These are phyloP conservation scores for Beauveria medogensis DNA, from an alignment of 2,329 filamentous ascomycete species.

Conservation along the genomic window DNA sequence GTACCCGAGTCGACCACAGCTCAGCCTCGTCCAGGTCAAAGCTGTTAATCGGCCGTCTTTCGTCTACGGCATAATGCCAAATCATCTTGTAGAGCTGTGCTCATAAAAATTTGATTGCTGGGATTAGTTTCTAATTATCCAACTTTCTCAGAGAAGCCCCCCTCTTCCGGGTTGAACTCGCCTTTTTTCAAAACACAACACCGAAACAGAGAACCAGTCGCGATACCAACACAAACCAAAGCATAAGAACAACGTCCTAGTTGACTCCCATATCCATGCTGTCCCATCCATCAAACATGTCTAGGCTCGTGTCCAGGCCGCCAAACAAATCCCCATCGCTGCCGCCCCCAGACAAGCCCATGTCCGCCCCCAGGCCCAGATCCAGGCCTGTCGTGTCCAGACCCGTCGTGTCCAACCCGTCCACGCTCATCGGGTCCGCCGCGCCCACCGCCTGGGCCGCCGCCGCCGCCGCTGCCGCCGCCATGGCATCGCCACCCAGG, in stretches of 20 bases:
- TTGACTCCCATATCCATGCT: conserved; percentile 24
- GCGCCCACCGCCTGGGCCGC: conserved; percentile 16
- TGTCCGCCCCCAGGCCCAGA: conserved; percentile 26
- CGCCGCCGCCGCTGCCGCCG: conserved; percentile 13
- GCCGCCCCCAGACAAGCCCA: conserved; percentile 22
- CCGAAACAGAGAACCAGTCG: too few species aligned
- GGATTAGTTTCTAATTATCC: too few species aligned
- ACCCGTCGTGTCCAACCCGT: conserved; percentile 16
- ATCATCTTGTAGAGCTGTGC: background rate
- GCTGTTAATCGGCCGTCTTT: too few species aligned
- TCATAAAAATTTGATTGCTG: too few species aligned
- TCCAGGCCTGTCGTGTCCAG: conserved; percentile 27
- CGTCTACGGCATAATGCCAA: background rate
- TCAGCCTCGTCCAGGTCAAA: background rate
- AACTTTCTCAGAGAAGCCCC: too few species aligned
- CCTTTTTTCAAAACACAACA: background rate
- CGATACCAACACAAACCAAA: background rate
- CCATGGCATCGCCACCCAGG: conserved; percentile 26
- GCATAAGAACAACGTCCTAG: background rate
- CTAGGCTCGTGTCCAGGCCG: conserved; percentile 31
- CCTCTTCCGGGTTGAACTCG: background rate
- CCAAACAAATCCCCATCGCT: conserved; percentile 32
- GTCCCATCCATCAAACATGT: conserved; percentile 36
- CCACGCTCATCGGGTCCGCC: conserved; percentile 35
- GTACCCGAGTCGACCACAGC: background rate